A percentile compares a stretch with the other conserved stretches of the same genome.
Evolutionary conservation across 2,329 filamentous ascomycete species (phyloP).

Genomic region (Pseudogymnoascus sp.): DNA sequence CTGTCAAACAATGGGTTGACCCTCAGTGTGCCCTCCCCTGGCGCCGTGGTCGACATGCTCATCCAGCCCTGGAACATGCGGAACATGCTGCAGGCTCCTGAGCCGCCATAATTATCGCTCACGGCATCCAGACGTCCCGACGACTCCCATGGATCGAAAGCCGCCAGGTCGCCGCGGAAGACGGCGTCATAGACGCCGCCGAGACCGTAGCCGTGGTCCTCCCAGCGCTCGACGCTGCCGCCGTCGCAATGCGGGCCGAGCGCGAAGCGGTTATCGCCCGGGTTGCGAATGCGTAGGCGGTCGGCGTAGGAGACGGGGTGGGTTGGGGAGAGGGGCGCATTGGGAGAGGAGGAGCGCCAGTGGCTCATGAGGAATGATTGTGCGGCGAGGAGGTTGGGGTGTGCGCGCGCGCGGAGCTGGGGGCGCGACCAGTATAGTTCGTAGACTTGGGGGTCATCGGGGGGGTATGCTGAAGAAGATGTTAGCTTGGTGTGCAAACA

Average conservation of each 20-base stretch:
- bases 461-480: slow-evolving; percentile 48
- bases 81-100: slow-evolving; percentile 78
- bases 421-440: slow-evolving; percentile 69
- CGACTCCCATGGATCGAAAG: slow-evolving; percentile 76
- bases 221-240: slow-evolving; percentile 70
- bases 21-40: slow-evolving; percentile 70
- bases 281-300: slow-evolving; percentile 55
- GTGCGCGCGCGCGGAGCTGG: slow-evolving; percentile 60
- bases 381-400: slow-evolving; percentile 54
- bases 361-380: slow-evolving; percentile 54
- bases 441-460: slow-evolving; percentile 61
- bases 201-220: slow-evolving; percentile 57
- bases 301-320: slow-evolving; percentile 64
- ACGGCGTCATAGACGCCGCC: slow-evolving; percentile 66
- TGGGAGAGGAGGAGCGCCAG: slow-evolving; percentile 45
- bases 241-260: slow-evolving; percentile 69
- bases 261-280: slow-evolving; percentile 63
- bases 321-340: slow-evolving; percentile 39
- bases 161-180: slow-evolving; percentile 69
- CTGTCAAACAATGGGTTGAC: slow-evolving; percentile 73
- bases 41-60: slow-evolving; percentile 64
- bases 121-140: slow-evolving; percentile 59
- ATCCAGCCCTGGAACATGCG: slow-evolving; percentile 90
- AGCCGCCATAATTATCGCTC: slow-evolving; percentile 71
- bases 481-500: background rate